Percentiles rank a stretch among this genome's conserved stretches.
Conservation (phyloP, 2,329 filamentous ascomycete species). For the Venturia oleaginea region DNA sequence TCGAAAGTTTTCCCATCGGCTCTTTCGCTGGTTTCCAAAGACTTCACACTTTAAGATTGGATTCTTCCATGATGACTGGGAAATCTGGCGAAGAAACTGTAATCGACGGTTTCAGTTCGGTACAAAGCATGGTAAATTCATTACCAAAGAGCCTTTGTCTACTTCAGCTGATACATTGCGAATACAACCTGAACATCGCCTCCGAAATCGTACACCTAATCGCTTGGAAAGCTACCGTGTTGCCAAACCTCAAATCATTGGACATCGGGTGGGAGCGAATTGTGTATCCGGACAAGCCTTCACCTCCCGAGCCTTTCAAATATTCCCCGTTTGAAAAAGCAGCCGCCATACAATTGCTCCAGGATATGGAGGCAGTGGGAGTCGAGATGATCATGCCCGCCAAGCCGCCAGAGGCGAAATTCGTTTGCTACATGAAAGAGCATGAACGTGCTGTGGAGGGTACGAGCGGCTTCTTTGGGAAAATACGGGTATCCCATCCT, state of each 20-base stretch:
- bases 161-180: neutral
- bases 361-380: slow-evolving; percentile 2
- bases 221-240: neutral
- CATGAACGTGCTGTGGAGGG: neutral
- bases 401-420: neutral
- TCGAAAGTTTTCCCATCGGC: neutral
- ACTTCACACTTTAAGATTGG: neutral
- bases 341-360: neutral
- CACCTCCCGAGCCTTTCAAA: neutral
- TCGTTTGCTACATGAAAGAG: neutral
- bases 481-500: neutral
- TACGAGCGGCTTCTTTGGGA: neutral
- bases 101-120: neutral
- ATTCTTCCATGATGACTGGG: neutral
- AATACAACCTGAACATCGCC: neutral
- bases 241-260: neutral
- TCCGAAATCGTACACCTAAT: neutral
- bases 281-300: neutral
- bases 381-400: slow-evolving; percentile 2
- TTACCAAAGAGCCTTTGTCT: neutral
- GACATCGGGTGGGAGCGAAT: slow-evolving; percentile 3
- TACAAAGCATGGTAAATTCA: neutral
- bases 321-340: neutral
- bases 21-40: neutral
- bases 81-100: neutral